Evolutionary conservation across 2,329 filamentous ascomycete species (phyloP).

Genomic region (Claviceps sp.): DNA sequence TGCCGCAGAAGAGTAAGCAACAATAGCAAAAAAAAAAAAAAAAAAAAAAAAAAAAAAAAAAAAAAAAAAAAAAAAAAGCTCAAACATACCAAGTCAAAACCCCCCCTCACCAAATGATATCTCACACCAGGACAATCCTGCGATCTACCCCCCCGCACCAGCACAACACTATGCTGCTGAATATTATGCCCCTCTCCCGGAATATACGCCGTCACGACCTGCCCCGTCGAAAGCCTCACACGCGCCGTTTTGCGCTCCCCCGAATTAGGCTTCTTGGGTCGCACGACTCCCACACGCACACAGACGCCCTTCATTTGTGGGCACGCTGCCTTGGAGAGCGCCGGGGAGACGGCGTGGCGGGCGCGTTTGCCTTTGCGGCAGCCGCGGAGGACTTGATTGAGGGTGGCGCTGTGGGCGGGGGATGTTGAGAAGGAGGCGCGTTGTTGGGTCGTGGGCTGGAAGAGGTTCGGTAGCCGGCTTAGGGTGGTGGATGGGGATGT

Average conservation of each 20-base stretch:
- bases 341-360: constrained; percentile 79
- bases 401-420: constrained; percentile 43
- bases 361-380: constrained; percentile 68
- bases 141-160: constrained; percentile 81
- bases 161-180: constrained; percentile 94
- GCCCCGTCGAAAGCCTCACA: constrained; percentile 76
- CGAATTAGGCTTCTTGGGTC: constrained; percentile 98
- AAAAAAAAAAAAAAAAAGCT: too few species aligned
- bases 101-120: constrained; percentile 84
- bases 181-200: constrained; percentile 97
- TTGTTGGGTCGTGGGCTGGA: background rate
- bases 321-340: constrained; percentile 52
- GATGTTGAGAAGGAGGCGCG: constrained; percentile 42
- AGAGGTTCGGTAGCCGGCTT: background rate
- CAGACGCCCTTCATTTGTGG: constrained; percentile 93
- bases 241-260: constrained; percentile 92
- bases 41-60: background rate
- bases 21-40: background rate
- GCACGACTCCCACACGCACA: constrained; percentile 81
- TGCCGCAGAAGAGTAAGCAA: too few species aligned
- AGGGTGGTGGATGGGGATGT: background rate
- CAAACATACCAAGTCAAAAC: constrained; percentile 73
- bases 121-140: constrained; percentile 99
- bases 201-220: constrained; percentile 84
- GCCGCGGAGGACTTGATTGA: constrained; percentile 63